Percentiles rank a stretch among this genome's conserved stretches.
phyloP scores from a whole-genome alignment of 148 eudicot genomes.

The Pouteria glomerata region DNA sequence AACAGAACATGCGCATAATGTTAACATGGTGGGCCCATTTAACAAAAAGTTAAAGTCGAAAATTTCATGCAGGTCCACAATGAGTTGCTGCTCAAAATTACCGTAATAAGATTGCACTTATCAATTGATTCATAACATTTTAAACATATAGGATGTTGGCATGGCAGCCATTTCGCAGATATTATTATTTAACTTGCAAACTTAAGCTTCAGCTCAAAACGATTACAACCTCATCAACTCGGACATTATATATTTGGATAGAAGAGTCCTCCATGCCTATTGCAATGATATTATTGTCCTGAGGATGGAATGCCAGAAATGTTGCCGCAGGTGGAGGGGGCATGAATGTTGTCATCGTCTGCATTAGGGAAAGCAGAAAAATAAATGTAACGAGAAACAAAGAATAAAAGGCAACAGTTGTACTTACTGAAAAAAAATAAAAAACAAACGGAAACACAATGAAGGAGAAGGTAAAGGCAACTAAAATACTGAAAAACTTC shows the following conservation, averaged over 20 bases:
- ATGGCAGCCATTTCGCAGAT: neutral
- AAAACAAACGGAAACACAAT: no score
- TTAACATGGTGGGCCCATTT: neutral
- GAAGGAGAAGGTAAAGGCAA: neutral
- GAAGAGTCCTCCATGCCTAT: slow-evolving; percentile 93
- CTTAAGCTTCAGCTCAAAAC: slow-evolving; percentile 1
- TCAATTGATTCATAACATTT: neutral
- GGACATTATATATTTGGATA: slow-evolving; percentile 81
- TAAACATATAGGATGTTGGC: neutral
- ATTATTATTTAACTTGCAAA: neutral
- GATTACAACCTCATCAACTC: slow-evolving; percentile 64
- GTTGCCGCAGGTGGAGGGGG: slow-evolving; percentile 91
- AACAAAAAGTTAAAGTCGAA: neutral
- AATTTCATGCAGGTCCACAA: neutral
- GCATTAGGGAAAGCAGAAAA: slow-evolving; percentile 23
- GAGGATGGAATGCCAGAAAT: slow-evolving; percentile 86
- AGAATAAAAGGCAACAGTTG: neutral
- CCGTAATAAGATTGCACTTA: neutral
- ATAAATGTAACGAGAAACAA: slow-evolving; percentile 1
- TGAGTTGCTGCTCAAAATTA: neutral
- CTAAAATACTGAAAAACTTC: no score
- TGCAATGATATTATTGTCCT: slow-evolving; percentile 82
- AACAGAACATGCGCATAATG: neutral
- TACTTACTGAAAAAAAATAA: no score
- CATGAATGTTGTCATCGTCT: slow-evolving; percentile 92